Conservation (phyloP, 805 yeast genomes). For the Nakazawaea siamensis region DNA sequence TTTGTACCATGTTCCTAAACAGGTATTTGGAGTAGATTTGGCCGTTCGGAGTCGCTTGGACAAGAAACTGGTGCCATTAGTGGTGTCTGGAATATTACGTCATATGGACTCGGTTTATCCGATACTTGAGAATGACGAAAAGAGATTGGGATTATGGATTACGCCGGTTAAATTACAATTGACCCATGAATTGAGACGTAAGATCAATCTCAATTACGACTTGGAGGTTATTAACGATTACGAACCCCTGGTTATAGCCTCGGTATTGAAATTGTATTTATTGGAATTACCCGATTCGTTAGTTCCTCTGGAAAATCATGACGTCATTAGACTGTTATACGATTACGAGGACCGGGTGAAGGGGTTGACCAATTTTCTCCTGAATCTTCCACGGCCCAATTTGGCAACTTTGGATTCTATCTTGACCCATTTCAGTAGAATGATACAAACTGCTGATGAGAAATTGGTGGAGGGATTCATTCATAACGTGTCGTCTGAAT, state of each 20-base stretch:
- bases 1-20: conserved; percentile 61
- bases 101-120: conserved; percentile 70
- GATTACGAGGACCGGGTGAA: conserved; percentile 33
- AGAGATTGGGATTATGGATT: conserved; percentile 62
- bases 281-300: conserved; percentile 76
- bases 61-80: conserved; percentile 60
- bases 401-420: conserved; percentile 76
- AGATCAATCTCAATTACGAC: conserved; percentile 36
- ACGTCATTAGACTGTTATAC: conserved; percentile 61
- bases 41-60: conserved; percentile 66
- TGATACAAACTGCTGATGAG: conserved; percentile 36
- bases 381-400: conserved; percentile 61
- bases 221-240: conserved; percentile 22
- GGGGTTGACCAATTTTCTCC: conserved; percentile 58
- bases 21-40: conserved; percentile 75
- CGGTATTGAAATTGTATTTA: conserved; percentile 62
- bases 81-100: conserved; percentile 54
- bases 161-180: conserved; percentile 51
- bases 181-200: conserved; percentile 53
- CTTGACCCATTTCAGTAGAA: conserved; percentile 64
- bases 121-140: conserved; percentile 57
- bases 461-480: conserved; percentile 28
- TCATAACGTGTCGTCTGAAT: conserved; percentile 51
- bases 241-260: conserved; percentile 51
- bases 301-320: conserved; percentile 57